Evolutionary conservation across 2,329 filamentous ascomycete genomes (phyloP).

Genomic region (Neobulgaria alba): DNA sequence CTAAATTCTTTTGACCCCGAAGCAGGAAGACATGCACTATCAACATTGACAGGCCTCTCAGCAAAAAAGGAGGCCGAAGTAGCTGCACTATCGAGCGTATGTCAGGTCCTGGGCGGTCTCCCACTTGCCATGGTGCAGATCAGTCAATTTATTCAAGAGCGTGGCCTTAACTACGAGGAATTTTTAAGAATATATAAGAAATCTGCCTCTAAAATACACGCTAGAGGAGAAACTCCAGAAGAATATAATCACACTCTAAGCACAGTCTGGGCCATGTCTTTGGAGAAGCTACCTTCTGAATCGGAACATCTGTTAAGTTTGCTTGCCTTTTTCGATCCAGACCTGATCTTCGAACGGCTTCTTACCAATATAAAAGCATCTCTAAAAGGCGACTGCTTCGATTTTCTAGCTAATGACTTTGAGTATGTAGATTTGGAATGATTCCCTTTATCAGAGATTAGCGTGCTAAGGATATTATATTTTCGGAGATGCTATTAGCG

Average conservation of each 20-base stretch:
- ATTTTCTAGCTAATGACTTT: background rate
- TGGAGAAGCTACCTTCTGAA: background rate
- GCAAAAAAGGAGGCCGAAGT: background rate
- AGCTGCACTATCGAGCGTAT: background rate
- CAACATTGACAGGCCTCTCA: background rate
- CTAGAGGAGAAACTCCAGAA: background rate
- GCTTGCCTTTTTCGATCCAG: background rate
- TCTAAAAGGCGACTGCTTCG: background rate
- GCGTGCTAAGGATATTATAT: too few relatives aligned
- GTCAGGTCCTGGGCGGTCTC: background rate
- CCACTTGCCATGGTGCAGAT: background rate
- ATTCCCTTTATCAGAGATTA: too few relatives aligned
- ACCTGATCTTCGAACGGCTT: background rate
- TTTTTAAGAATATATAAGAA: background rate
- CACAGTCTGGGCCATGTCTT: background rate
- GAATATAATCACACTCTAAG: background rate
- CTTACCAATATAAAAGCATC: background rate
- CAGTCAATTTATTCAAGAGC: background rate
- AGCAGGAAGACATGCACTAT: background rate
- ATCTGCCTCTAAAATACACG: background rate
- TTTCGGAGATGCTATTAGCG: too few relatives aligned
- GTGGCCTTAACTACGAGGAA: background rate
- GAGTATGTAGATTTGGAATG: too few relatives aligned
- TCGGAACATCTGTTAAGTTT: background rate
- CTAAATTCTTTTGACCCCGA: background rate